These are phyloP conservation scores for Globisporangium cystogenes DNA, from an alignment of 352 stramenopile species.

Conservation along the genomic window DNA sequence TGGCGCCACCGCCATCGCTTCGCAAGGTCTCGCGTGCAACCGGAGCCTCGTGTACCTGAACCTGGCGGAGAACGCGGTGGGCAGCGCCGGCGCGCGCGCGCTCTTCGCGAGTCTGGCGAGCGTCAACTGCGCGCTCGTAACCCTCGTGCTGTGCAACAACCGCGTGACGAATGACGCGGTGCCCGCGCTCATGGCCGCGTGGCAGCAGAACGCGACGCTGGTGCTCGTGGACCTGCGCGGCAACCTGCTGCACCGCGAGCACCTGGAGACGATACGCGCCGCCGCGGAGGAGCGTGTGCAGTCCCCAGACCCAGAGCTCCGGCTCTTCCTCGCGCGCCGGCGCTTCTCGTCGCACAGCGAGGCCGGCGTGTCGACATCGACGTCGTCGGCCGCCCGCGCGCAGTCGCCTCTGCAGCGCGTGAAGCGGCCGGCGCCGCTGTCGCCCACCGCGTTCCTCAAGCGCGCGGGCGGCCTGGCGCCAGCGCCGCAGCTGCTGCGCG, in stretches of 20 bases:
- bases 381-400: neutral
- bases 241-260: conserved; percentile 48
- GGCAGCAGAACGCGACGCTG: conserved; percentile 36
- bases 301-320: conserved; percentile 28
- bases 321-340: conserved; percentile 40
- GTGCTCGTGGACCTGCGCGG: conserved; percentile 39
- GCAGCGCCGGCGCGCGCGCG: conserved; percentile 35
- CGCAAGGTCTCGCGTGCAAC: conserved; percentile 33
- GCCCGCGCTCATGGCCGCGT: conserved; percentile 17
- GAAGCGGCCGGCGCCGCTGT: conserved; percentile 15
- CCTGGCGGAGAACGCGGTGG: conserved; percentile 54
- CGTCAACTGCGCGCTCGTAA: conserved; percentile 31
- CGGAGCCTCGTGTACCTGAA: conserved; percentile 41
- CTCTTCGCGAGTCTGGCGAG: conserved; percentile 36
- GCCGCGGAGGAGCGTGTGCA: conserved; percentile 25
- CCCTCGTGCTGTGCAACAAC: conserved; percentile 61
- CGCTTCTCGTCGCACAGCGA: conserved; percentile 16
- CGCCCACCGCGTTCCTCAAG: conserved; percentile 49
- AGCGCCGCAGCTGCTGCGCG: conserved; percentile 5
- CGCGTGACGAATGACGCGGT: conserved; percentile 51
- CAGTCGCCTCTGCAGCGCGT: conserved; percentile 4
- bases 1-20: conserved; percentile 31
- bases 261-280: conserved; percentile 20
- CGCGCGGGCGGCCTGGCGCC: neutral
- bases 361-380: neutral